Base-by-base conservation (phyloP, 2,329 filamentous ascomycete species). In the Trichothecium sympodiale region DNA sequence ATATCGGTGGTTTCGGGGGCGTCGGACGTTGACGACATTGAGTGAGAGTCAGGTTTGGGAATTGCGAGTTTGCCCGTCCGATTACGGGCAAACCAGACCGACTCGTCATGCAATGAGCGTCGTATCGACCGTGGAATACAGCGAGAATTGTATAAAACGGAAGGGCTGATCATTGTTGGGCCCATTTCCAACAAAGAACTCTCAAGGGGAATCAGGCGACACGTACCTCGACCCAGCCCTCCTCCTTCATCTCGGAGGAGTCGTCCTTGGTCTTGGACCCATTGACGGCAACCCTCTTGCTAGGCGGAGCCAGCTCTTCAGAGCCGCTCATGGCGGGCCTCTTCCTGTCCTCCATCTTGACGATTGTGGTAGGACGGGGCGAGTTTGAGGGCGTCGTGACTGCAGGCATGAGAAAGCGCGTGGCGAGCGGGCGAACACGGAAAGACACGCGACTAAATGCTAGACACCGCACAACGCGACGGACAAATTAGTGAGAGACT, bases 261-360 rank as follows among this genome's bases (percentile, higher is more conserved):
- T 76, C 70, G 40, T 74, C 71, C 42, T 69, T 69, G 46, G 60
- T 56, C 47, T 71, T 74, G 51, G 64, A 69, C 44, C 87, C 87
- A 69, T 94, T 95, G 46, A 89, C 74, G 38, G 86, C 84, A 60
- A 94, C 83, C 62, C 87, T 82, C 71, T 96, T 98, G 55, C 79
- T 83, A 16, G 89, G 88, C 46, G 89, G 89, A 46, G 83, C 83
- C 54, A 84, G 69, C 49, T 95, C 86, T 59, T 91, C 84, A 53
- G 76, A 67, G 56, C 81, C 83, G 62, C 76, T 73, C 50, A 82
- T 74, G 56, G 87, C 84, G 56, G 87, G 83, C 76, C 91, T 80
- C 76, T 98, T 98, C 76, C 91, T 86, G 71, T 96, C 91, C 74
- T 98, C 91, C 89, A 96, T 98, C 76, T 91, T 94, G 69, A 78